Base-by-base conservation (phyloP, 495 filamentous ascomycete genomes). In the Oidiodendron maius region DNA sequence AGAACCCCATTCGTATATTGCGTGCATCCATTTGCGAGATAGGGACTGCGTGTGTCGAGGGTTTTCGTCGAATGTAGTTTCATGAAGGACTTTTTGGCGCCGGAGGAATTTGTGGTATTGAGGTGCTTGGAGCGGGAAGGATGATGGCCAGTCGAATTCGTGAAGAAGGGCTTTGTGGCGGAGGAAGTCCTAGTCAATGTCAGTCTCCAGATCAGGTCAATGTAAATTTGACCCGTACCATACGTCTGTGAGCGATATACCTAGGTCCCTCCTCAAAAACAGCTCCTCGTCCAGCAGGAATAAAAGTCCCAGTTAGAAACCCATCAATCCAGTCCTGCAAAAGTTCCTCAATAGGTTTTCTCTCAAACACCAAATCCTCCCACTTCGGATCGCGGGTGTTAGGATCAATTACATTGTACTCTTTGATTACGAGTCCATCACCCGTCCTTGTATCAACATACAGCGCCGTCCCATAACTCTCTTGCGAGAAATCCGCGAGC, bases 321-420 rank as follows among this genome's bases (percentile, higher is more conserved):
- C 26, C 10, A 48, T 48, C 45, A 25, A 48, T 48, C 45, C 45
- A 48, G 9, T 48, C 45, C 34, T 30, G 20, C 32, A 48, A 37
- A 4, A 48, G 20, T 22, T 37, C 30, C 21, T 48, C 45, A 37
- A 48, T 48, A n/a, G 45, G 34, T 12, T 37, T 39, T 9, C 34
- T 24, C 6, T 21, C 8, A 13, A 32, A 32, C 4, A 37, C n/a
- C 5, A 37, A 17, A n/a, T 37, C 13, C 13, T 38, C 20, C 9
- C 15, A 38, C 17, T 37, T n/a, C 5, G 32, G 15, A 15, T 16
- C 10, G 8, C 8, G 2, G 8, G n/a, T n/a, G 24, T 38, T 21
- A 1, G 2, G 10, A 38, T 48, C 6, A 11, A 11, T 20, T 12
- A 10, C 8, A 3, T 22, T 4, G 18, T 25, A 39, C 1, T 48